Conservation (phyloP, 306 rosid genomes). For the Citrullus mucosospermus region DNA sequence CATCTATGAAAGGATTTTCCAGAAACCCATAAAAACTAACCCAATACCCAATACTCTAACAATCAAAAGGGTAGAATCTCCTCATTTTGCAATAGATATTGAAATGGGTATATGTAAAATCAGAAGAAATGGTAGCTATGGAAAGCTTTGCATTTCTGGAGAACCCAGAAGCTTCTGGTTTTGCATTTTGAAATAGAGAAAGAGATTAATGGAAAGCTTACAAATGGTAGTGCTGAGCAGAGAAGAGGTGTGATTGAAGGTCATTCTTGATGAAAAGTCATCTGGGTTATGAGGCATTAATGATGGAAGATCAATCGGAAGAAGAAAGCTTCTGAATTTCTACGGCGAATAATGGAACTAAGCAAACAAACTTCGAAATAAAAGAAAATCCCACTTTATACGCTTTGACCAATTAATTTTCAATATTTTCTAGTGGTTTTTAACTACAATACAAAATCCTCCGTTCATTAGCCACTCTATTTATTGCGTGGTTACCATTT, state of each 20-base stretch:
- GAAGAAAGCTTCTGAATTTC: background rate
- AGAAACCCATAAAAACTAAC: background rate
- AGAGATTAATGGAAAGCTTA: background rate
- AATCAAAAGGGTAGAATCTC: background rate
- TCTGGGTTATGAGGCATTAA: background rate
- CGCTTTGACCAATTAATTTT: background rate
- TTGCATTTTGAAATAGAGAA: background rate
- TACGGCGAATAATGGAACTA: background rate
- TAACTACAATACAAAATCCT: background rate
- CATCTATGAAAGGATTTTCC: background rate
- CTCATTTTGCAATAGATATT: background rate
- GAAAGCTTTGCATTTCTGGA: background rate
- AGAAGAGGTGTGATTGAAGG: background rate
- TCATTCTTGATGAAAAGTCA: background rate
- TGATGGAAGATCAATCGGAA: background rate
- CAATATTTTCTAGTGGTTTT: constrained; percentile 1
- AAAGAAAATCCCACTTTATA: constrained; percentile 1
- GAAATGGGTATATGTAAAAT: background rate
- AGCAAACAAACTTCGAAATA: background rate
- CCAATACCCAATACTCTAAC: background rate
- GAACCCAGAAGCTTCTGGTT: background rate
- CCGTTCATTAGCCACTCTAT: background rate
- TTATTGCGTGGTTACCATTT: background rate
- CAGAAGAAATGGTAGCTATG: background rate
- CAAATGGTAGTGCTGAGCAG: background rate